Evolutionary conservation across 2,329 filamentous ascomycete genomes (phyloP).

Genomic region (Nannizziopsis barbatae): DNA sequence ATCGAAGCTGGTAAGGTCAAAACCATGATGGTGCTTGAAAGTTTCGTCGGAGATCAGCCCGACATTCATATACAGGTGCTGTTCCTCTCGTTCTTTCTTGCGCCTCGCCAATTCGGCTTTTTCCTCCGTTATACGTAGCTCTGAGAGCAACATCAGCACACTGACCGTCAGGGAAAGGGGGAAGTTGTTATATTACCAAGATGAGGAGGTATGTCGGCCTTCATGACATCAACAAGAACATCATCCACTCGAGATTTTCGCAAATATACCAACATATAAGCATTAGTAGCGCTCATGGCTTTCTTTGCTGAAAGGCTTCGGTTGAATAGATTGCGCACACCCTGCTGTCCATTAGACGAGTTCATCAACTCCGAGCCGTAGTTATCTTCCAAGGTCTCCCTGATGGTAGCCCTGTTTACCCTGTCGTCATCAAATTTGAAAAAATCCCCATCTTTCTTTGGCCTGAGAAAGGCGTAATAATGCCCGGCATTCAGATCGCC

Average conservation of each 20-base stretch:
- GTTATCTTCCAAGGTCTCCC: conserved; percentile 91
- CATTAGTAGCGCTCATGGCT: conserved; percentile 53
- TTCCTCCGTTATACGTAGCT: conserved; percentile 70
- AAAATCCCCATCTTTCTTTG: conserved; percentile 83
- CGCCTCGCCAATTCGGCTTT: conserved; percentile 61
- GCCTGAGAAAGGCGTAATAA: conserved; percentile 96
- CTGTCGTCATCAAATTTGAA: conserved; percentile 97
- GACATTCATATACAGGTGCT: conserved; percentile 80
- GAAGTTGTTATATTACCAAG: conserved; percentile 47
- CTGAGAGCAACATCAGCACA: conserved; percentile 32
- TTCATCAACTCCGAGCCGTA: conserved; percentile 75
- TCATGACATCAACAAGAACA: conserved; percentile 64
- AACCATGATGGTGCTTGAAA: conserved; percentile 69
- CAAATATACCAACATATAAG: conserved; percentile 98
- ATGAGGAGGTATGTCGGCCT: conserved; percentile 69
- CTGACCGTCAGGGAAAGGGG: conserved; percentile 8
- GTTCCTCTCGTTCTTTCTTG: conserved; percentile 82
- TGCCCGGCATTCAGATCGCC: conserved; percentile 95
- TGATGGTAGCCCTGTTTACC: conserved; percentile 83
- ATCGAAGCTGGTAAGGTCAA: conserved; percentile 67
- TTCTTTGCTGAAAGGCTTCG: conserved; percentile 53
- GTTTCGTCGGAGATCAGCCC: conserved; percentile 71
- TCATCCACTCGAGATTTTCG: conserved; percentile 74
- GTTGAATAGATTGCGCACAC: conserved; percentile 54
- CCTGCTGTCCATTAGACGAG: conserved; percentile 45